Conservation (phyloP, 208 protist species). For the Hexamita inflata region DNA sequence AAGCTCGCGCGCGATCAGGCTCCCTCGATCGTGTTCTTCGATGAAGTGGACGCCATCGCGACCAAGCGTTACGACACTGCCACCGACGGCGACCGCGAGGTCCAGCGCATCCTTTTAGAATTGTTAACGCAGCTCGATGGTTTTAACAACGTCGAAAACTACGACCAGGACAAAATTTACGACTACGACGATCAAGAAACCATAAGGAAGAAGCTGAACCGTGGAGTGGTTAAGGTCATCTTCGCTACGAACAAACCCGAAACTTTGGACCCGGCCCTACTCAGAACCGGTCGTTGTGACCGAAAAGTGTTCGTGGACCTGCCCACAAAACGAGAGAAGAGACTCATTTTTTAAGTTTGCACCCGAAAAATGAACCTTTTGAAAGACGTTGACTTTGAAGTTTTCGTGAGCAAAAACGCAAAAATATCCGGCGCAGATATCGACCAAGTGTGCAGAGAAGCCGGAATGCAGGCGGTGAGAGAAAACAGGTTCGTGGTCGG, state of each 20-base stretch:
- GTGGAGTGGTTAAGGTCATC: slow-evolving; percentile 76
- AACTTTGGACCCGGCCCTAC: slow-evolving; percentile 93
- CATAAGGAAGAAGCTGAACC: too few species aligned
- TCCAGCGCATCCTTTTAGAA: slow-evolving; percentile 41
- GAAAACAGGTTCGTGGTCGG: slow-evolving; percentile 1
- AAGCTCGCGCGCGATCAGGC: slow-evolving; percentile 87
- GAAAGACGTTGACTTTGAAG: slow-evolving; percentile 31
- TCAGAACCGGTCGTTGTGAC: slow-evolving; percentile 64
- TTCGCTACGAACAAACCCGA: slow-evolving; percentile 98
- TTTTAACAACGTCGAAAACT: slow-evolving; percentile 71
- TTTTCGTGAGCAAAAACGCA: slow-evolving; percentile 25
- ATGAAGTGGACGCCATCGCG: slow-evolving; percentile 99
- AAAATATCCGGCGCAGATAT: slow-evolving; percentile 37
- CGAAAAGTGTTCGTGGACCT: slow-evolving; percentile 32
- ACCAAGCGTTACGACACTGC: slow-evolving; percentile 37
- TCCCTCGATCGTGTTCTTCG: slow-evolving; percentile 99
- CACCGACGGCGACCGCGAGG: slow-evolving; percentile 26
- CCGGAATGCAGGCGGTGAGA: slow-evolving; percentile 36
- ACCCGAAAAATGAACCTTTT: slow-evolving; percentile 25
- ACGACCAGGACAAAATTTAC: background rate
- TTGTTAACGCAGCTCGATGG: slow-evolving; percentile 81
- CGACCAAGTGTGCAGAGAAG: slow-evolving; percentile 30
- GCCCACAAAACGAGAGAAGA: slow-evolving; percentile 28
- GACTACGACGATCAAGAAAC: too few species aligned
- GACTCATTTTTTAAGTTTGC: slow-evolving; percentile 32